A percentile compares a stretch with the other conserved stretches of the same genome.
phyloP scores from a whole-genome alignment of 164 flowering plant species.

The Vitis riparia region DNA sequence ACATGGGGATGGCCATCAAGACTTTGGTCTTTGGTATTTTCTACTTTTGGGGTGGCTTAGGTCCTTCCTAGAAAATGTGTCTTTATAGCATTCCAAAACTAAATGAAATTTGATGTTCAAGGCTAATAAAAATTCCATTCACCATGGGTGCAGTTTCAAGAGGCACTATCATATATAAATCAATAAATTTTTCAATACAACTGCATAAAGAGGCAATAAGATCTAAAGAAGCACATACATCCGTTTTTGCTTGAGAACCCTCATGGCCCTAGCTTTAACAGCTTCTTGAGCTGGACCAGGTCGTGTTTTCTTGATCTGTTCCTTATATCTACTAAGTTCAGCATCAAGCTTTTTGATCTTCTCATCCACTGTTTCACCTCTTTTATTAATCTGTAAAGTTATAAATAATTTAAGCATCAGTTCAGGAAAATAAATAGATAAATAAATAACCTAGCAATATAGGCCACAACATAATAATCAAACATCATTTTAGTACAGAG shows the following conservation, averaged over 20 bases:
- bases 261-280: constrained; percentile 94
- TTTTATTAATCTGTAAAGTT: constrained; percentile 62
- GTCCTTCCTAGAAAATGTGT: too few relatives aligned
- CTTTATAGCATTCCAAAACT: too few relatives aligned
- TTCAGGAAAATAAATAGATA: neutral
- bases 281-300: constrained; percentile 99
- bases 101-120: too few relatives aligned
- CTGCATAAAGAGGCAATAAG: neutral
- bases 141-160: too few relatives aligned
- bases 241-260: constrained; percentile 91
- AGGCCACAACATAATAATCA: neutral
- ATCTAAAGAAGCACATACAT: constrained; percentile 45
- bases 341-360: constrained; percentile 88
- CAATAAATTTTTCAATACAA: neutral
- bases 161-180: neutral
- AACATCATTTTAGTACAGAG: too few relatives aligned
- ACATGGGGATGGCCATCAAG: too few relatives aligned
- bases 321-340: constrained; percentile 78
- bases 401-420: neutral
- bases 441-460: neutral
- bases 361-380: constrained; percentile 93
- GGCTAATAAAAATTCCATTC: too few relatives aligned
- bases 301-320: constrained; percentile 84
- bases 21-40: too few relatives aligned
- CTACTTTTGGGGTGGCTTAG: too few relatives aligned